phyloP scores from a whole-genome alignment of 495 filamentous ascomycete species.

The Penicillium goetzii region DNA sequence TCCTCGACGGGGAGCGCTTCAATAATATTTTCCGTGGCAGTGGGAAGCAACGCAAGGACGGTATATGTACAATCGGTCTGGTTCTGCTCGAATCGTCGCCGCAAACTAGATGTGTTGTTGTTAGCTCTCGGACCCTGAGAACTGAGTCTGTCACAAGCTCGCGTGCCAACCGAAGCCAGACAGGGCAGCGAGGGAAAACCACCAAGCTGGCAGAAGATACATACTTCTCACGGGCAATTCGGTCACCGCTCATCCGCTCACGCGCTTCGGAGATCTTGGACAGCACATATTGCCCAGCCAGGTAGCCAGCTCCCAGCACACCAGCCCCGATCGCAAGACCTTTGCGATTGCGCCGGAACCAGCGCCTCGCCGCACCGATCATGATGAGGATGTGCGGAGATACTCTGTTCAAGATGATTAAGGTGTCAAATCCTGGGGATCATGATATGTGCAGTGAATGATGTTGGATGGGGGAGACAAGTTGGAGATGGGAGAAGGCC shows the following conservation, averaged over 20 bases:
- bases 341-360: conserved; percentile 90
- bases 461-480: conserved; percentile 19
- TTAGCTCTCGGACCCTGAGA: conserved; percentile 18
- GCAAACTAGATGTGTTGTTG: conserved; percentile 62
- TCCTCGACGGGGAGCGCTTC: conserved; percentile 86
- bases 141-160: conserved; percentile 23
- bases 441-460: conserved; percentile 18
- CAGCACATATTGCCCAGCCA: conserved; percentile 89
- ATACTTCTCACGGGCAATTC: conserved; percentile 95
- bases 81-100: conserved; percentile 95
- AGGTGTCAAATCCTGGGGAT: conserved; percentile 7
- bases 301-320: conserved; percentile 84
- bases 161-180: conserved; percentile 10
- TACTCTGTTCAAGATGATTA: conserved; percentile 14
- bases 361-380: conserved; percentile 81
- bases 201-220: conserved; percentile 28
- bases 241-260: conserved; percentile 92
- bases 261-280: conserved; percentile 88
- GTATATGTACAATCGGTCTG: conserved; percentile 98
- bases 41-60: conserved; percentile 92
- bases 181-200: background rate
- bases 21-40: conserved; percentile 84
- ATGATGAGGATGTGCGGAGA: conserved; percentile 52
- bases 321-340: conserved; percentile 85
- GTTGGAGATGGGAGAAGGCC: conserved; percentile 21